These are phyloP conservation scores for Trichoderma lentiforme DNA, from an alignment of 2,329 filamentous ascomycete genomes.

Conservation along the genomic window DNA sequence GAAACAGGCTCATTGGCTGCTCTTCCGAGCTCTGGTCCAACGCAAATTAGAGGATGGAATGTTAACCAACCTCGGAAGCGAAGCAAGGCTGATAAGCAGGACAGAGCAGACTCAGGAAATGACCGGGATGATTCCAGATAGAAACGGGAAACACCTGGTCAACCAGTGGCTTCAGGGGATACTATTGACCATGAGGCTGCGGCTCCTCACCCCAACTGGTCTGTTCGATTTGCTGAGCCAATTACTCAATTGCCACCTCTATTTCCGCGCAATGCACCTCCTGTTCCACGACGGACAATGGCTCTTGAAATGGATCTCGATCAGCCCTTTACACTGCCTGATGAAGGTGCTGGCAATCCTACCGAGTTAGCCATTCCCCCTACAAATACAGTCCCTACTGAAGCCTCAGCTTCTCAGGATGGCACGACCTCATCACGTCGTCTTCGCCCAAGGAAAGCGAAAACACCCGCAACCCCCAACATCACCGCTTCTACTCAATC, in stretches of 20 bases:
- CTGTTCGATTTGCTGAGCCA: constrained; percentile 26
- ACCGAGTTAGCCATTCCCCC: not conserved
- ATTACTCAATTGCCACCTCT: constrained; percentile 21
- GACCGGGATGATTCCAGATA: constrained; percentile 40
- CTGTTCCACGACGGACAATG: not conserved
- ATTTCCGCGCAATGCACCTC: not conserved
- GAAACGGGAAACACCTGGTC: constrained; percentile 28
- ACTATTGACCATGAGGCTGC: constrained; percentile 20
- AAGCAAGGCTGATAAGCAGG: constrained; percentile 34
- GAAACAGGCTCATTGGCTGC: constrained; percentile 55
- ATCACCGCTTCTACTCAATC: not conserved
- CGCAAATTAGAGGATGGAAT: constrained; percentile 57
- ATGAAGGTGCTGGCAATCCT: not conserved
- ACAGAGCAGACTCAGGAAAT: constrained; percentile 31
- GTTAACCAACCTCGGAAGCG: constrained; percentile 41
- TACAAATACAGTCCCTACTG: not conserved
- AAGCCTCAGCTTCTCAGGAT: not conserved
- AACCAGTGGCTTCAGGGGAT: not conserved
- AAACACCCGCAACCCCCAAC: constrained; percentile 11
- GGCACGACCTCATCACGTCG: not conserved
- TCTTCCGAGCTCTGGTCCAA: constrained; percentile 54
- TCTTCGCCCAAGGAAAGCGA: constrained; percentile 17
- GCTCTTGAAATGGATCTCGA: not conserved
- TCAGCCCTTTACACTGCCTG: not conserved
- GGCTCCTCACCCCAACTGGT: constrained; percentile 21